phyloP scores from a whole-genome alignment of 495 filamentous ascomycete species.

The Annulohypoxylon moriforme region DNA sequence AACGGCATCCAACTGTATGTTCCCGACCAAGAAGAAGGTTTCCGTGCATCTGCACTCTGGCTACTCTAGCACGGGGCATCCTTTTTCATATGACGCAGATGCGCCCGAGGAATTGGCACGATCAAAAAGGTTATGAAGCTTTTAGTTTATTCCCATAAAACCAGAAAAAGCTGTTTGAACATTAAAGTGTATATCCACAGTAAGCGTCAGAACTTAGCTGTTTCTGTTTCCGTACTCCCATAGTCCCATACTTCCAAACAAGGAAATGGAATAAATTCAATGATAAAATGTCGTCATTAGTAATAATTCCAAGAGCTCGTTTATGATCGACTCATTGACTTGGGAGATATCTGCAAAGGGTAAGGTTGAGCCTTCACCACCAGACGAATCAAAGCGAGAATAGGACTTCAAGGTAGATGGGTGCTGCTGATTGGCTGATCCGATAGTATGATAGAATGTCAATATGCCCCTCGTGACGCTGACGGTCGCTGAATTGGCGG shows the following conservation, averaged over 20 bases:
- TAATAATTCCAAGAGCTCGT: neutral
- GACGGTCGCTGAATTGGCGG: conserved; percentile 13
- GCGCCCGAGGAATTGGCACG: conserved; percentile 34
- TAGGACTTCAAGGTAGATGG: neutral
- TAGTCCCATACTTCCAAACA: neutral
- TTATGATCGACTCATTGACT: neutral
- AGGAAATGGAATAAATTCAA: neutral
- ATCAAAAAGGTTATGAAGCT: neutral
- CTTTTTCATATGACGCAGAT: conserved; percentile 35
- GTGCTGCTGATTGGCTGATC: neutral
- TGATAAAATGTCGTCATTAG: neutral
- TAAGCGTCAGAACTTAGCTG: neutral
- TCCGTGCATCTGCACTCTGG: conserved; percentile 39
- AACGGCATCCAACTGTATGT: conserved; percentile 9
- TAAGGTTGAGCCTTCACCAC: neutral
- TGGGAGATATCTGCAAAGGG: neutral
- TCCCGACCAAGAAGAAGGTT: conserved; percentile 33
- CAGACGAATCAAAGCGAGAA: neutral
- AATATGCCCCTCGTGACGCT: conserved; percentile 11
- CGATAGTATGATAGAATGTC: neutral
- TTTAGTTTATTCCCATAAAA: neutral
- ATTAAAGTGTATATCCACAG: neutral
- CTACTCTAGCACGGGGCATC: conserved; percentile 9
- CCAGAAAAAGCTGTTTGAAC: neutral
- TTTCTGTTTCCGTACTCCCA: no score